Evolutionary conservation across 2,329 filamentous ascomycete species (phyloP).

Genomic region (Diaporthe velutina): DNA sequence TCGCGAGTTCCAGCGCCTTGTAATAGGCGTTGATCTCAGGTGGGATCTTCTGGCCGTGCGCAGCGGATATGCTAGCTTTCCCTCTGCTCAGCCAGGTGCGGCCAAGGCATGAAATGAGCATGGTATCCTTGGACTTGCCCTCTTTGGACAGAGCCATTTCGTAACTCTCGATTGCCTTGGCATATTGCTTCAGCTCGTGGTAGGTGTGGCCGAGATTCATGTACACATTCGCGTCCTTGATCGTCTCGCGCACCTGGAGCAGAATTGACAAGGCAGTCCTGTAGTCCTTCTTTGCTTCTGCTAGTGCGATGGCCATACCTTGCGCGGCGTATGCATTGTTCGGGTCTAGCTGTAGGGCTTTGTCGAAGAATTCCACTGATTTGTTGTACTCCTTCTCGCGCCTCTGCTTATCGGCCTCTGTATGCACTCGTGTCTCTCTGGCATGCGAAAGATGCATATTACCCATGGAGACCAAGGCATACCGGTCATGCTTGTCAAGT

Average conservation of each 20-base stretch:
- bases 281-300: slow-evolving; percentile 94
- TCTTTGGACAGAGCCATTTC: slow-evolving; percentile 87
- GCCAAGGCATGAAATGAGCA: slow-evolving; percentile 87
- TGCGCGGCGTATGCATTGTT: slow-evolving; percentile 97
- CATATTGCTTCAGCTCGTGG: slow-evolving; percentile 89
- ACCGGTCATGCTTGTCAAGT: slow-evolving; percentile 98
- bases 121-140: slow-evolving; percentile 78
- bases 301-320: slow-evolving; percentile 92
- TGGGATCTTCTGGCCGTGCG: slow-evolving; percentile 54
- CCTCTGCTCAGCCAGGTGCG: slow-evolving; percentile 89
- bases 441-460: slow-evolving; percentile 90
- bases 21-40: slow-evolving; percentile 67
- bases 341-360: slow-evolving; percentile 92
- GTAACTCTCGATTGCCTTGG: slow-evolving; percentile 94
- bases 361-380: slow-evolving; percentile 98
- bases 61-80: slow-evolving; percentile 55
- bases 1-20: slow-evolving; percentile 70
- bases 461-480: slow-evolving; percentile 95
- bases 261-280: slow-evolving; percentile 87
- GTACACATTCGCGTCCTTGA: slow-evolving; percentile 89
- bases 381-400: slow-evolving; percentile 88
- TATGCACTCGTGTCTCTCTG: slow-evolving; percentile 93
- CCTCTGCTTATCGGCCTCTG: slow-evolving; percentile 91
- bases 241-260: slow-evolving; percentile 88
- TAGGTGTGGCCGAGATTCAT: slow-evolving; percentile 96